Evolutionary conservation across 176 grass and related monocot species (phyloP).

Genomic region (Coix lacrymajobi): DNA sequence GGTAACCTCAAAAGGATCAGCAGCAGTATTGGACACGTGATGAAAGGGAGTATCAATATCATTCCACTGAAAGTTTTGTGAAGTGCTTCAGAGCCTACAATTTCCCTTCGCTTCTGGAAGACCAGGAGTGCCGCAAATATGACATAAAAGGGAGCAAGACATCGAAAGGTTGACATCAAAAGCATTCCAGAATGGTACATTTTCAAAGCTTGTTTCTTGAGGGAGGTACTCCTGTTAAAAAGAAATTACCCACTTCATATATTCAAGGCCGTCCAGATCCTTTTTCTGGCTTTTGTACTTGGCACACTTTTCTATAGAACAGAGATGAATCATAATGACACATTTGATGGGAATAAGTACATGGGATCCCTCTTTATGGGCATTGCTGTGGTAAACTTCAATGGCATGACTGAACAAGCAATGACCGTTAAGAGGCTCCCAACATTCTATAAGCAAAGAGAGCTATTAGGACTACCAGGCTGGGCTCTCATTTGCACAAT

Average conservation of each 20-base stretch:
- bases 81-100: conserved; percentile 46
- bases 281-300: conserved; percentile 57
- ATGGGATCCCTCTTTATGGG: conserved; percentile 59
- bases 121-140: not conserved
- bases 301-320: conserved; percentile 69
- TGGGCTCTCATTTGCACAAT: conserved; percentile 78
- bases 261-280: conserved; percentile 83
- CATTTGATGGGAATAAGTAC: conserved; percentile 70
- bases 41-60: conserved; percentile 53
- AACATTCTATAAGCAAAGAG: conserved; percentile 89
- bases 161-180: conserved; percentile 5
- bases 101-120: conserved; percentile 17
- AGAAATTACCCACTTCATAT: conserved; percentile 82
- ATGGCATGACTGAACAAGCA: conserved; percentile 84
- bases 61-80: conserved; percentile 46
- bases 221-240: conserved; percentile 68
- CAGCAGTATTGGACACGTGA: conserved; percentile 69
- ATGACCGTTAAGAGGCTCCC: conserved; percentile 84
- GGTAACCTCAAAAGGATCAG: conserved; percentile 78
- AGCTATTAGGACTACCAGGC: conserved; percentile 62
- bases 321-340: conserved; percentile 49
- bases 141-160: not conserved
- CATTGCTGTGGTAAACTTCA: conserved; percentile 66
- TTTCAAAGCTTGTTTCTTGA: conserved; percentile 78
- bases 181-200: conserved; percentile 24